A percentile compares a stretch with the other conserved stretches of the same genome.
These are phyloP conservation scores for Parathielavia hyrcaniae DNA, from an alignment of 495 filamentous ascomycete genomes.

Conservation along the genomic window DNA sequence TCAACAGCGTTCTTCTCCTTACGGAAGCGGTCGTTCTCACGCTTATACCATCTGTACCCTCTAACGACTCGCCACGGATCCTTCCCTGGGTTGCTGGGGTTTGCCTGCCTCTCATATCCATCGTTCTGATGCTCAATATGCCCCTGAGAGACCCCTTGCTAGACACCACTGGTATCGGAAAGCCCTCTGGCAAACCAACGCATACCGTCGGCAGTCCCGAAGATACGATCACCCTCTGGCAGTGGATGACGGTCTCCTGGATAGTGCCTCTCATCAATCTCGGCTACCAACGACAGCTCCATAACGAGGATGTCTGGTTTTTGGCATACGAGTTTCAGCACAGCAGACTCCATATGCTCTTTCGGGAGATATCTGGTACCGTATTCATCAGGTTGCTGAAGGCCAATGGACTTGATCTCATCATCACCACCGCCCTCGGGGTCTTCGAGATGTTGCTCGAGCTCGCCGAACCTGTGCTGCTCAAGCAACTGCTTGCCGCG, in stretches of 20 bases:
- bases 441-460: conserved; percentile 57
- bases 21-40: conserved; percentile 17
- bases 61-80: conserved; percentile 4
- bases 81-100: conserved; percentile 16
- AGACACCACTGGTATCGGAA: conserved; percentile 55
- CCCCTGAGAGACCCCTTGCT: conserved; percentile 59
- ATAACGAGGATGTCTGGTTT: conserved; percentile 74
- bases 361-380: conserved; percentile 64
- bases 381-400: conserved; percentile 60
- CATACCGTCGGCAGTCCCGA: conserved; percentile 67
- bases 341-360: conserved; percentile 58
- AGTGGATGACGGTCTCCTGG: conserved; percentile 80
- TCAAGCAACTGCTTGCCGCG: conserved; percentile 64
- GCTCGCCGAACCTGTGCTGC: conserved; percentile 59
- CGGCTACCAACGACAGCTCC: conserved; percentile 55
- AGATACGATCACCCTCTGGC: conserved; percentile 70
- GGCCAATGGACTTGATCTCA: conserved; percentile 69
- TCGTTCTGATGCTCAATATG: conserved; percentile 59
- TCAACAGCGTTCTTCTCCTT: conserved; percentile 20
- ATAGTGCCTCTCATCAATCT: conserved; percentile 63
- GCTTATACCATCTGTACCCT: conserved; percentile 11
- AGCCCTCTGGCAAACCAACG: conserved; percentile 51
- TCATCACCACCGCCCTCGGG: conserved; percentile 57
- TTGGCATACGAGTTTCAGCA: conserved; percentile 74
- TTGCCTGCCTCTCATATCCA: conserved; percentile 24